Evolutionary conservation across 495 filamentous ascomycete genomes (phyloP), one percentile per base, ranked within the genome.

Genomic region (Penicillium arizonense): DNA sequence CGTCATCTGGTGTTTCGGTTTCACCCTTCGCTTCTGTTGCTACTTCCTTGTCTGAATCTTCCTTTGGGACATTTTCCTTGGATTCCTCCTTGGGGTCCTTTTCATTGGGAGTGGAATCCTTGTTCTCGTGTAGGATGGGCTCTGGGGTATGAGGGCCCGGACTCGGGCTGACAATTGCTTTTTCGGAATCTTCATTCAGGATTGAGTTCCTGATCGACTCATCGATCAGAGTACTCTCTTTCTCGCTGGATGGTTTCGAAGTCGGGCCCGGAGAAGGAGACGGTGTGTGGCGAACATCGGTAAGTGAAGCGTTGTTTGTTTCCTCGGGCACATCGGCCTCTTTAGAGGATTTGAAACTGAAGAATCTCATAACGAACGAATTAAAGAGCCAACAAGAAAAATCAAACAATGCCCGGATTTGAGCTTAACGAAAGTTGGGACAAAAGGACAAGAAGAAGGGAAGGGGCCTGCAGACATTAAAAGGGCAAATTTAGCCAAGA

Each of bases 181-280:
- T 59, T 23, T 59, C 44, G 10, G 39, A 33, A 43, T 56, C 56
- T 5, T 46, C 43, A 20, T 47, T 26, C 2, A 20, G 21, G 2
- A 51, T 42, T 5, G 56, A 32, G 18, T 42, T 26, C 16, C 44
- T 23, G 4, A 44, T 34, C 0, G 48, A 40, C 14, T 58, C 61
- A 16, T 62, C 49, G 3, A 57, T 52, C 16, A 66, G 47, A 2
- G 64, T 69, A 32, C 59, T 67, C 14, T 58, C 61, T 46, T 63
- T 62, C 38, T 70, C 67, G 12, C 59, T 66, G 3, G 64, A 61
- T 4, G 51, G 55, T 5, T 48, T 63, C 2, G 61, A 55, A 14
- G 33, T 32, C 8, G 40, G 46, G 8, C 21, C 42, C 24, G 32
- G 44, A 4, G 11, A 12, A 14, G 54, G 44, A 4, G 57, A 52